Conservation (phyloP, 495 filamentous ascomycete genomes). For the Antarctomyces pellizariae region DNA sequence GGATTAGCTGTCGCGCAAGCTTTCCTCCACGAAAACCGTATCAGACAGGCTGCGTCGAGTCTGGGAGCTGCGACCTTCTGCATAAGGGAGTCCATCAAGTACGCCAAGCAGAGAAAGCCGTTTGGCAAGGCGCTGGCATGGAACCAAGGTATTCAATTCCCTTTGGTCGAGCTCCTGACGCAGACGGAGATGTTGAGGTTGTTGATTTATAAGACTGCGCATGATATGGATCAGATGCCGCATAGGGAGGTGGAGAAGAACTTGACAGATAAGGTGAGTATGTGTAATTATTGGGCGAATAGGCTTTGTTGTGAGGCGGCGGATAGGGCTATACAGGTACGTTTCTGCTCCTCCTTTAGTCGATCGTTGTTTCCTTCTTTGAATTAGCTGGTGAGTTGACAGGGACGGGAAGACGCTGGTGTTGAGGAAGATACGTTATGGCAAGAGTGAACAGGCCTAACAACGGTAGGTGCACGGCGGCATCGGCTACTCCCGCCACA, state of each 20-base stretch:
- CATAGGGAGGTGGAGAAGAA: conserved; percentile 25
- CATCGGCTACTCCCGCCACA: conserved; percentile 22
- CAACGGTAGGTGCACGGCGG: conserved; percentile 34
- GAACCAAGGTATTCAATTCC: conserved; percentile 37
- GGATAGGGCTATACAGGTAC: conserved; percentile 30
- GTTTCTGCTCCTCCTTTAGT: no score
- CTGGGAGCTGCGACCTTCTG: conserved; percentile 32
- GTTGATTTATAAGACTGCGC: conserved; percentile 33
- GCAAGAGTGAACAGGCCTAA: no score
- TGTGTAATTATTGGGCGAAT: conserved; percentile 44
- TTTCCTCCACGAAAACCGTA: conserved; percentile 38
- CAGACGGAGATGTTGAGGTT: conserved; percentile 34
- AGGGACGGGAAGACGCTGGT: no score
- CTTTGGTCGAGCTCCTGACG: conserved; percentile 32
- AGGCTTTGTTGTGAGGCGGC: conserved; percentile 31
- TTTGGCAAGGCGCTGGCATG: conserved; percentile 29
- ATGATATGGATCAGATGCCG: conserved; percentile 31
- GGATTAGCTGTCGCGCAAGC: conserved; percentile 33
- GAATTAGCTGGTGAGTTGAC: no score
- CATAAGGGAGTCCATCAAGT: conserved; percentile 26
- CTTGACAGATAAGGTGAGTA: conserved; percentile 30
- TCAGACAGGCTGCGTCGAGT: conserved; percentile 33
- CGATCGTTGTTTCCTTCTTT: no score
- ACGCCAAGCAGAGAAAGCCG: conserved; percentile 24
- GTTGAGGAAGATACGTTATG: no score